Evolutionary conservation across 345 rosid species (phyloP), one percentile per base, ranked within the genome.

Genomic region (Gossypium arboreum): DNA sequence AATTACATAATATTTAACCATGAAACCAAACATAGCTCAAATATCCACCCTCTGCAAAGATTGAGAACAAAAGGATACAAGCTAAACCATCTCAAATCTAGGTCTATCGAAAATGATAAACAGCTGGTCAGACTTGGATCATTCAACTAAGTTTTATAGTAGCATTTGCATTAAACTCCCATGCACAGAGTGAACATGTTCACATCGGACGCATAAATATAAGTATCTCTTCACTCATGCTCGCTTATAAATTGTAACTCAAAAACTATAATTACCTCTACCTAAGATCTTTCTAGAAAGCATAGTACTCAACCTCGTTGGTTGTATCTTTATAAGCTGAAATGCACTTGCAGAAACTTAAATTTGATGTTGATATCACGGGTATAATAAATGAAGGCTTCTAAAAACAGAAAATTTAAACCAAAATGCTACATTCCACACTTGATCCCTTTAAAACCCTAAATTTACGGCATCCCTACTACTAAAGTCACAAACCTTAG

Each of bases 401-500:
- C 24, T 24, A 47, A 27, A 48, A 25, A 27, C 55, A 69, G 7
- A 9, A 64, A 24, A 15, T 10, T 15, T 16, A 71, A 12, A 27
- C 29, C 2, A 34, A 17, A 18, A 52, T 7, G 13, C 16, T 8
- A 27, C 52, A 56, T 71, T 73, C 29, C 9, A 48, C 22, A n/a
- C 18, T 61, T 47, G 55, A 12, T 60, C 24, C 11, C 25, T 50
- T 70, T 6, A 64, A 25, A 66, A 50, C 78, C 64, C 74, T 58
- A 50, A 78, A 77, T 58, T 64, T 61, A 25, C 47, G 64, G 20
- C 12, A 39, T 17, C 41, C 18, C 43, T 22, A 61, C 48, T 52
- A 55, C 65, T 24, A 64, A 62, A 72, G 10, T 47, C 43, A 52
- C 55, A 68, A 80, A 70, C 78, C 85, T 82, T 77, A 77, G 22